A percentile compares a stretch with the other conserved stretches of the same genome.
Evolutionary conservation across 2,329 filamentous ascomycete genomes (phyloP).

Genomic region (Neopestalotiopsis clavispora): DNA sequence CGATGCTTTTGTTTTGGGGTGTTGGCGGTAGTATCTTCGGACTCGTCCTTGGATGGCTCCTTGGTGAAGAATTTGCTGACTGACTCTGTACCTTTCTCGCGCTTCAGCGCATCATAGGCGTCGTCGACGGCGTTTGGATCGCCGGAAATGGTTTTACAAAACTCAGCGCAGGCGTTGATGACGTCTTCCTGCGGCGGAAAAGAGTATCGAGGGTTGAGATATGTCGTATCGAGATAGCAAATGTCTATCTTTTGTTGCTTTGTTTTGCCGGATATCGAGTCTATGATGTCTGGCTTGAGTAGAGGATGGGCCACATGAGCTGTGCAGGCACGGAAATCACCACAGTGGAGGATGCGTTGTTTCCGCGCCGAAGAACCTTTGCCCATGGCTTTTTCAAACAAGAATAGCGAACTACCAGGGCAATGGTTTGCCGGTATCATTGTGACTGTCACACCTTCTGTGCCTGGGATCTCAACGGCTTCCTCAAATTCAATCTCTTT

Average conservation of each 20-base stretch:
- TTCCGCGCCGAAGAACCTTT: slow-evolving; percentile 62
- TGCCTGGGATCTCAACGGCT: slow-evolving; percentile 78
- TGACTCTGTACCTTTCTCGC: slow-evolving; percentile 44
- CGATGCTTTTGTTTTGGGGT: slow-evolving; percentile 56
- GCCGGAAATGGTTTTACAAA: slow-evolving; percentile 80
- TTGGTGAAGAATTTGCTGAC: slow-evolving; percentile 60
- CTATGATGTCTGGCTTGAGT: slow-evolving; percentile 74
- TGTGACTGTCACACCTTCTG: slow-evolving; percentile 82
- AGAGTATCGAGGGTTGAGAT: slow-evolving; percentile 92
- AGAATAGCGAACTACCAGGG: slow-evolving; percentile 89
- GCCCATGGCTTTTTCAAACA: slow-evolving; percentile 81
- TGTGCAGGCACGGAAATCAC: slow-evolving; percentile 91
- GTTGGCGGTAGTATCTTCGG: neutral
- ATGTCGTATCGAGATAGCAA: slow-evolving; percentile 97
- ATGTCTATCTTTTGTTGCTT: slow-evolving; percentile 89
- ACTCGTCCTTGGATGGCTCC: slow-evolving; percentile 27
- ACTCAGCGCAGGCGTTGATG: slow-evolving; percentile 82
- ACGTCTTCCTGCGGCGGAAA: slow-evolving; percentile 91
- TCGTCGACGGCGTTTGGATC: slow-evolving; percentile 58
- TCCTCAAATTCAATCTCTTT: slow-evolving; percentile 85
- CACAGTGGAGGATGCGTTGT: slow-evolving; percentile 90
- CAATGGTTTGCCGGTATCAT: slow-evolving; percentile 98
- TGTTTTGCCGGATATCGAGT: slow-evolving; percentile 71
- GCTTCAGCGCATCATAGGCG: slow-evolving; percentile 50
- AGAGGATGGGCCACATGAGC: slow-evolving; percentile 83